Evolutionary conservation across 176 grass and related monocot genomes (phyloP), one percentile per base, ranked within the genome.

Genomic region (Raddia guianensis): DNA sequence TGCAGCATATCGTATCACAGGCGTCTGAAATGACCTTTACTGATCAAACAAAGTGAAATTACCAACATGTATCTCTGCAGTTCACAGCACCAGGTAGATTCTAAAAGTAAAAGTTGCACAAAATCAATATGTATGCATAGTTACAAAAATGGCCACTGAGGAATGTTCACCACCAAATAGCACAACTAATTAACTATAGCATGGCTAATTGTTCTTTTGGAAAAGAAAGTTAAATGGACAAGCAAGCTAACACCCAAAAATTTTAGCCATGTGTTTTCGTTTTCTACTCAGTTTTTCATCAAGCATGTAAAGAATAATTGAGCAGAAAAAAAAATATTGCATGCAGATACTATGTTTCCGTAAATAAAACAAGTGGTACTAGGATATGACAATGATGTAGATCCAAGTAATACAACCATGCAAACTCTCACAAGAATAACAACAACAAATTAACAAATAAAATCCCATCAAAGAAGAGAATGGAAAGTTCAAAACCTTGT

Each of bases 401-500:
- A 72, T 52, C 67, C 43, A 70, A 9, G 15, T 27, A 11, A 3
- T 6, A 21, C 15, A 70, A 47, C 49, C 34, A 75, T 43, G 40
- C 63, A 75, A 48, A 80, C 12, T 73, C 4, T 72, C 54, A 42
- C 43, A 72, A 57, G 27, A 70, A 89, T 19, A 19, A 69, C 52
- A 16, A 18, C 2, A 55, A 9, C n/a, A 65, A 65, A 14, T 20
- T 64, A 80, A 19, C 32, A 70, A 27, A 40, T 76, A 70, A 57
- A 13, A 85, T 76, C 6, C 32, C 33, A 43, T 58, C 44, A 78
- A 82, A 62, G 60, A 70, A 84, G 19, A 82, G 6, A 10, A 15
- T 58, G 44, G 67, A 67, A 72, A 87, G 45, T 71, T 78, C 32
- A 79, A 48, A 72, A 97, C 96, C 92, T 95, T 89, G 59, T 95